Evolutionary conservation across 139 green algal genomes (phyloP), one percentile per base, ranked within the genome.

Genomic region (Medakamo hakoo): DNA sequence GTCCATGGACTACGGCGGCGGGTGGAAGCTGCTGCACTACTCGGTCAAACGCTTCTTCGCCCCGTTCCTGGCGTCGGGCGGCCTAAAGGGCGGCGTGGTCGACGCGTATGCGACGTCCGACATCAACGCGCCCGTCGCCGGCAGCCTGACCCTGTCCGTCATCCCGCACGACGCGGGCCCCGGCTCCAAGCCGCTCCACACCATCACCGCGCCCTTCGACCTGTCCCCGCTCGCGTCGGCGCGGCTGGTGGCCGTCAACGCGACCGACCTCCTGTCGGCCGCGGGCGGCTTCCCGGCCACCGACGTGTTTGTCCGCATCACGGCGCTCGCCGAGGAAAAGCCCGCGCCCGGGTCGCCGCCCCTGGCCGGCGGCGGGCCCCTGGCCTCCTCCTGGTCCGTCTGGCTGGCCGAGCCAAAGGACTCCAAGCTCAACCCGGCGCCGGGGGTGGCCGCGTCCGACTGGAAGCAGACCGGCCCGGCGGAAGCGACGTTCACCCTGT

Each of bases 1-100:
- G 24, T 52, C 64, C 28, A 72, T 85, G 48, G 73, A 91, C 57
- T 70, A 76, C 20, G 80, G 75, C 29, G 71, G 77, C 9, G 57
- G 64, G 23, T 91, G 78, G 80, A 86, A 84, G 70, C 73, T 80
- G 61, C 68, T 83, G 60, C 78, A 88, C 58, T 83, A 88, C 56
- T 56, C 58, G 22, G 66, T 70, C 2, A 25, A 48, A 28, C 40
- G 25, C 0, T 75, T 78, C 40, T 84, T 77, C 67, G 19, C 58
- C 1, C 75, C 75, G 2, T 49, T 78, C 26, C 27, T 71, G 26
- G 62, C 78, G 19, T 70, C 66, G 27, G 71, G 40, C 0, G 30
- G 21, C 24, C 60, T 66, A n/a, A 20, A 59, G 26, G 27, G 4
- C 23, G 23, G 27, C 20, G 49, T 9, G 20, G 22, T 30, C 9